A percentile compares a stretch with the other conserved stretches of the same genome.
These are phyloP conservation scores for Phialophora chinensis DNA, from an alignment of 2,329 filamentous ascomycete species.

Conservation along the genomic window DNA sequence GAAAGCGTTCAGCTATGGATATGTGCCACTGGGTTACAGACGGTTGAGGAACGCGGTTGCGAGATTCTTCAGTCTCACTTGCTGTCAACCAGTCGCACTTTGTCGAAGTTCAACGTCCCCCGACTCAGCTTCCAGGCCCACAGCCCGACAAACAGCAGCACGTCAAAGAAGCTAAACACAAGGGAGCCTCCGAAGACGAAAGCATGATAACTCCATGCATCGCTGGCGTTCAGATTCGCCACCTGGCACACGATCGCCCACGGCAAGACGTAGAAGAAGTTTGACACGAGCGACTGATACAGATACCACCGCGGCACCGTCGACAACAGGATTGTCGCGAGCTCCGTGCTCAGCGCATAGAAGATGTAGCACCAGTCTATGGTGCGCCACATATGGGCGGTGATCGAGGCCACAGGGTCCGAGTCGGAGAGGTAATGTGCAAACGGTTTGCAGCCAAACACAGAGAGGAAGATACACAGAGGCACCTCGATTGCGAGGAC, in stretches of 20 bases:
- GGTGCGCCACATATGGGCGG: slow-evolving; percentile 69
- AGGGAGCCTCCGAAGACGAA: slow-evolving; percentile 72
- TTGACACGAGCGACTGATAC: slow-evolving; percentile 69
- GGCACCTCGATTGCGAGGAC: slow-evolving; percentile 66
- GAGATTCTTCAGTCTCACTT: not conserved
- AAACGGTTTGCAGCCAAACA: slow-evolving; percentile 65
- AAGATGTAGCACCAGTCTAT: slow-evolving; percentile 73
- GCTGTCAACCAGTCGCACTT: slow-evolving; percentile 16
- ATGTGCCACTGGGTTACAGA: too few species aligned
- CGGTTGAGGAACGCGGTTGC: too few species aligned
- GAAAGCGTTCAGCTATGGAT: too few species aligned
- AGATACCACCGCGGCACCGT: slow-evolving; percentile 71
- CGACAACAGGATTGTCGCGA: slow-evolving; percentile 68
- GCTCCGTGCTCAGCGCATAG: slow-evolving; percentile 69
- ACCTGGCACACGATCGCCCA: slow-evolving; percentile 69
- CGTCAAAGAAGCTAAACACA: slow-evolving; percentile 68
- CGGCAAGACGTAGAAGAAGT: slow-evolving; percentile 71
- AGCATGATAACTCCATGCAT: slow-evolving; percentile 71
- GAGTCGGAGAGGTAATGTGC: slow-evolving; percentile 67
- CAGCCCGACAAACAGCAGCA: slow-evolving; percentile 57
- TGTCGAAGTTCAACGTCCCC: slow-evolving; percentile 43
- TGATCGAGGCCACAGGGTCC: slow-evolving; percentile 63
- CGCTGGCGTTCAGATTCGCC: slow-evolving; percentile 53
- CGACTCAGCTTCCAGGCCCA: slow-evolving; percentile 60
- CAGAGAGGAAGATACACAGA: slow-evolving; percentile 66